Evolutionary conservation across 1,284 basidiomycete genomes (phyloP).

Genomic region (Gomphus sp.): DNA sequence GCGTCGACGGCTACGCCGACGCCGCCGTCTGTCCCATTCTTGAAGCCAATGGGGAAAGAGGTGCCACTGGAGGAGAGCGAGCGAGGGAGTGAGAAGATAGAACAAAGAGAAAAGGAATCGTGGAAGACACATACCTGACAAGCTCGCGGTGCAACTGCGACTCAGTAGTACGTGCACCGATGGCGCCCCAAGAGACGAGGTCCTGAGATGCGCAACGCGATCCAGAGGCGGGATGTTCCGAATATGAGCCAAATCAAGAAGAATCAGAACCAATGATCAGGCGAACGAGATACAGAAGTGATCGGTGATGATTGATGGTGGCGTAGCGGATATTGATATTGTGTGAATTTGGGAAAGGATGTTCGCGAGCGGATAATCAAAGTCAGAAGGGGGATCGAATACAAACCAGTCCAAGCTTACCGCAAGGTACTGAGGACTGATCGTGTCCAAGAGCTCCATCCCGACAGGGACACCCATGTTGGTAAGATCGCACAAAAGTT

Average conservation of each 20-base stretch:
- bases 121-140: neutral
- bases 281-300: too few relatives aligned
- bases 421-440: too few relatives aligned
- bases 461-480: too few relatives aligned
- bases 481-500: too few relatives aligned
- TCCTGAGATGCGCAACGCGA: slow-evolving; percentile 22
- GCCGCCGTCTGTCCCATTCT: slow-evolving; percentile 96
- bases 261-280: neutral
- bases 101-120: slow-evolving; percentile 67
- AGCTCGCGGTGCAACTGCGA: too few relatives aligned
- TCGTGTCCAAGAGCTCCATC: slow-evolving; percentile 20
- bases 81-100: slow-evolving; percentile 26
- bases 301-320: too few relatives aligned
- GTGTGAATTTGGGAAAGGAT: too few relatives aligned
- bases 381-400: too few relatives aligned
- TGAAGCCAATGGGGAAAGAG: slow-evolving; percentile 59
- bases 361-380: too few relatives aligned
- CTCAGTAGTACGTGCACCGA: too few relatives aligned
- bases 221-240: neutral
- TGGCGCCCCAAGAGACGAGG: slow-evolving; percentile 23
- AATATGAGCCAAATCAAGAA: slow-evolving; percentile 25
- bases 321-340: too few relatives aligned
- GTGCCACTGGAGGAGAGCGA: neutral
- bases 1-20: slow-evolving; percentile 27
- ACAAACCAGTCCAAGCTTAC: too few relatives aligned